A percentile compares a stretch with the other conserved stretches of the same genome.
These are phyloP conservation scores for Porodaedalea pini DNA, from an alignment of 1,284 basidiomycete genomes.

Conservation along the genomic window DNA sequence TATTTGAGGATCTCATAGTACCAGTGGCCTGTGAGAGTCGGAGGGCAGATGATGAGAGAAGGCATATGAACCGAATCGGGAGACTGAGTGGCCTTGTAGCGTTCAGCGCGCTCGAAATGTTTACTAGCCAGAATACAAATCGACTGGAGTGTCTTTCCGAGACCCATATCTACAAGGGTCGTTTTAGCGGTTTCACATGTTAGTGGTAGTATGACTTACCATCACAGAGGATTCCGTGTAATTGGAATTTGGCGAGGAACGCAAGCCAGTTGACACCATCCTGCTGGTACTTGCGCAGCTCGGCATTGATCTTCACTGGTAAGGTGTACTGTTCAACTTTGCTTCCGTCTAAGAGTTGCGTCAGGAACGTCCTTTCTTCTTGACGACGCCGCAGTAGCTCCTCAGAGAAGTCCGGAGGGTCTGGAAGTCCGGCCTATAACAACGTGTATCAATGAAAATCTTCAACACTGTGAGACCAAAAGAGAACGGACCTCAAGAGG, in stretches of 20 bases:
- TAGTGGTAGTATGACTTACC: constrained; percentile 48
- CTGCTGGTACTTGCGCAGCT: constrained; percentile 95
- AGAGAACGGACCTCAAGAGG: constrained; percentile 76
- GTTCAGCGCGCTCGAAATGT: constrained; percentile 81
- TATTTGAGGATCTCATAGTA: constrained; percentile 97
- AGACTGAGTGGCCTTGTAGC: constrained; percentile 63
- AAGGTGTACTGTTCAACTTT: constrained; percentile 92
- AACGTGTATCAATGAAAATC: neutral
- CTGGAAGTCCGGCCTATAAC: constrained; percentile 84
- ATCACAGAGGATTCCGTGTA: constrained; percentile 98
- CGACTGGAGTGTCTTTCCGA: constrained; percentile 97
- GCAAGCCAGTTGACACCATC: constrained; percentile 99
- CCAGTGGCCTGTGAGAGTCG: constrained; percentile 98
- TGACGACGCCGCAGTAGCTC: constrained; percentile 88
- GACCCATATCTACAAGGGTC: constrained; percentile 81
- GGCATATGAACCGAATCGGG: constrained; percentile 86
- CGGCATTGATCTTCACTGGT: constrained; percentile 88
- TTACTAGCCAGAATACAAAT: constrained; percentile 97
- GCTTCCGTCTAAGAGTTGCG: constrained; percentile 90
- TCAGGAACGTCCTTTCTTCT: constrained; percentile 87
- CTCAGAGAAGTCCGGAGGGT: constrained; percentile 89
- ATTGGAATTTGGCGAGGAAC: constrained; percentile 94
- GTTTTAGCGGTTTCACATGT: neutral
- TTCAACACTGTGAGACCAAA: neutral
- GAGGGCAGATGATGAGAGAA: constrained; percentile 94